Evolutionary conservation across 1,139 yeast genomes (phyloP), one percentile per base, ranked within the genome.

Genomic region (Kodamaea derodonti): DNA sequence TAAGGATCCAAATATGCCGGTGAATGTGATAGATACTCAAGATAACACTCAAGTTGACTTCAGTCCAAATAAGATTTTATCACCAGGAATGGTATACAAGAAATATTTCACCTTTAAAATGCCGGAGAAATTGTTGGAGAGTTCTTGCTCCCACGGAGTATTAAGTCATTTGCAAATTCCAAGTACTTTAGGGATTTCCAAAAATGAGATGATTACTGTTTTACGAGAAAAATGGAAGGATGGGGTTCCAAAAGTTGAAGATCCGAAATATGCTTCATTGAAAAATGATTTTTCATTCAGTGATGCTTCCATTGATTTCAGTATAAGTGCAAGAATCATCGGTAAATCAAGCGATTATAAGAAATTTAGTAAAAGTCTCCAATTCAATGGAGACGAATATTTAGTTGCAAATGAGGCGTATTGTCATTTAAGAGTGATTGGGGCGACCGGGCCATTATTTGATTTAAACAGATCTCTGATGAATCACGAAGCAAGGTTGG

Each of bases 71-170:
- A 58, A 59, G 39, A 46, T 61, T 9, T 52, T 67, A 17, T 46
- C 48, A 27, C 70, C 72, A 1, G 51, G 54, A 7, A 46, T 56
- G 7, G 60, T 62, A 3, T 67, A 67, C 45, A 67, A 66, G 45
- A 65, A 65, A 41, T 65, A 61, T 40, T 67, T 67, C 45, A 59
- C 65, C 3, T 67, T 67, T 46, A 56, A 52, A 30, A 42, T 67
- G 20, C 73, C 73, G 0, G 65, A 58, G 27, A 61, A 58, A 34
- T 49, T 65, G 18, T 47, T 67, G 30, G 72, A 67, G 32, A 51
- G 61, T 41, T 43, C 60, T 3, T 67, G 73, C 46, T 60, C 54
- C 14, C 70, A 64, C 39, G 56, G 57, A 8, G 46, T 63, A 15
- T 61, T 61, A 10, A 54, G 56, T 34, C 73, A 66, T 45, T 47